Evolutionary conservation across 2,329 filamentous ascomycete genomes (phyloP).

Genomic region (Aspergillus sojae): DNA sequence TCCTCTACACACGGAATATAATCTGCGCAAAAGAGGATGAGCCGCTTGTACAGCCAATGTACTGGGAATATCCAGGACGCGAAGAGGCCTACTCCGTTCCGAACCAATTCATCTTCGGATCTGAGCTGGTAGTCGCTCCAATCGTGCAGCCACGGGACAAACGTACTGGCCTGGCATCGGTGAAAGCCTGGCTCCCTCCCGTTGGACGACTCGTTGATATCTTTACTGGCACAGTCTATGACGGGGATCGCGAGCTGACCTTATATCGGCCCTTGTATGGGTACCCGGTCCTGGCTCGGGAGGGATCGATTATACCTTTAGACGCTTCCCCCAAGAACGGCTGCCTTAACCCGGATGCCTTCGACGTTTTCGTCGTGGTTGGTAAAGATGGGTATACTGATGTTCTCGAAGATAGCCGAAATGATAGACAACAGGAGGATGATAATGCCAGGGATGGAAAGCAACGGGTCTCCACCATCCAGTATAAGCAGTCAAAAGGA

Average conservation of each 20-base stretch:
- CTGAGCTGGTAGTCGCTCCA: constrained; percentile 58
- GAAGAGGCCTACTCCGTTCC: constrained; percentile 59
- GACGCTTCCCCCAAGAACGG: constrained; percentile 41
- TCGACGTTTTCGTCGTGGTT: constrained; percentile 38
- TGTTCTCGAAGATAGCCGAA: constrained; percentile 51
- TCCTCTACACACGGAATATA: constrained; percentile 62
- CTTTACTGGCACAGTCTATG: constrained; percentile 60
- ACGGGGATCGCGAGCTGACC: constrained; percentile 56
- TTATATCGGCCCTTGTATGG: constrained; percentile 54
- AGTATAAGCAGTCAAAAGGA: constrained; percentile 20
- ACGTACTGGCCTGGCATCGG: constrained; percentile 51
- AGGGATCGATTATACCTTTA: constrained; percentile 62
- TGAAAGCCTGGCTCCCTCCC: constrained; percentile 61
- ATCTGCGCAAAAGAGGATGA: constrained; percentile 48
- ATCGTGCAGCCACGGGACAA: constrained; percentile 56
- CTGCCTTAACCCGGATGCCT: constrained; percentile 16
- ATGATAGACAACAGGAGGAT: constrained; percentile 12
- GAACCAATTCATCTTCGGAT: constrained; percentile 64
- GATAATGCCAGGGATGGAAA: not conserved
- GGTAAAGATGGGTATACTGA: constrained; percentile 52
- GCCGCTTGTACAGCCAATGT: constrained; percentile 63
- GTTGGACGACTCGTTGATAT: constrained; percentile 56
- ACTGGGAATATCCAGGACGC: constrained; percentile 59
- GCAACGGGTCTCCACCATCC: constrained; percentile 19
- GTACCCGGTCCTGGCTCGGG: constrained; percentile 57